Base-by-base conservation (phyloP, 352 stramenopile species). In the Phytophthora europaea region DNA sequence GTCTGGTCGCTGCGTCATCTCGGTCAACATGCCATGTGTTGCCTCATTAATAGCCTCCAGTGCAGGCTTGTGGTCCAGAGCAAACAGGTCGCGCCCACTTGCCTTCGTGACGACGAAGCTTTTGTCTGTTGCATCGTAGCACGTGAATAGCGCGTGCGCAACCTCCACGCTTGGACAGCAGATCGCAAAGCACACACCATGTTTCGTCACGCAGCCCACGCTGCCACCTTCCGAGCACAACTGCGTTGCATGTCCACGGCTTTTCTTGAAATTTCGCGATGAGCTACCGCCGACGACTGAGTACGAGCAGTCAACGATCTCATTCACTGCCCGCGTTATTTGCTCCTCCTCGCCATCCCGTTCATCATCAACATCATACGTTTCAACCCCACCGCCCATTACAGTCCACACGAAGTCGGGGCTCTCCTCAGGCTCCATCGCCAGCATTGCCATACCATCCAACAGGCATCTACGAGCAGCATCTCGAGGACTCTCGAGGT, bases 381-480 rank as follows among this genome's bases (percentile, higher is more conserved):
- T 79, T 0, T 77, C 72, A 52, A 81, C 80, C 4, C 79, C 61
- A 34, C 78, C 68, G 47, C 75, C 76, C 59, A 82, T 75, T 7
- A 80, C 62, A 77, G 93, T 88, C 89, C 89, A 96, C 45, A 96
- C 74, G 40, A 96, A 87, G 61, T 96, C 88, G 13, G 89, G 87
- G 28, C 76, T 90, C 15, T 96, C 89, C 51, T 91, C 87, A 1
- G 83, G 80, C 36, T 92, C 88, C 73, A 96, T 88, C 54, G 83
- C 82, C 23, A 94, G 75, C 75, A 94, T 84, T 34, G 65, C 65
- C 82, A 94, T 94, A 34, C 87, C 85, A 33, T 92, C 71, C 10
- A 90, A 63, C 9, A 94, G 58, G 23, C 87, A 94, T 59, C 86
- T 76, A 16, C 84, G 72, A 4, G 85, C 83, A 20, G 84, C 88